Evolutionary conservation across 31 red algal species (phyloP).

Genomic region (Porphyra umbilicalis): DNA sequence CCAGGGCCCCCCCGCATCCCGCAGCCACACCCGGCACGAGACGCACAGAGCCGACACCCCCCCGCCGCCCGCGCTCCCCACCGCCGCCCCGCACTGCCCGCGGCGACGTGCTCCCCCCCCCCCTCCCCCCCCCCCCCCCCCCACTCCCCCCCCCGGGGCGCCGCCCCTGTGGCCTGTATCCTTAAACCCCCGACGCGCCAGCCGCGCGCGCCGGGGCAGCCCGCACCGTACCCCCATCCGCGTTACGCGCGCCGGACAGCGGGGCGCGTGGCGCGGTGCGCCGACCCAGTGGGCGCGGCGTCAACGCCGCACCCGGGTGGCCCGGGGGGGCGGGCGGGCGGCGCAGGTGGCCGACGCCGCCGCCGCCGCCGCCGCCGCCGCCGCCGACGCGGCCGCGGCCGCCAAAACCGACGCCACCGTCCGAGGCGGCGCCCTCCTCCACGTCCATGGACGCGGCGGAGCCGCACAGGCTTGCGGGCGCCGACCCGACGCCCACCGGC

Average conservation of each 20-base stretch:
- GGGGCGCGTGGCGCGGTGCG: neutral
- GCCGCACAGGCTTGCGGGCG: neutral
- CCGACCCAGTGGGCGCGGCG: neutral
- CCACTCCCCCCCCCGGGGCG: neutral
- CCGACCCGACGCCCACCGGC: neutral
- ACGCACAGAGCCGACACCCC: neutral
- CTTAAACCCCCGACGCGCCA: slow-evolving; percentile 1
- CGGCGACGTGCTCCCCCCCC: neutral
- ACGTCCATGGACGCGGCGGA: neutral
- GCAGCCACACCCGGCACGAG: too few species aligned
- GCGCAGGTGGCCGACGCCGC: too few species aligned
- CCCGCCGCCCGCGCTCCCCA: neutral
- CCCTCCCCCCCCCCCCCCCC: neutral
- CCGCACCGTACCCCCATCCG: neutral
- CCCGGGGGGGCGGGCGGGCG: too few species aligned
- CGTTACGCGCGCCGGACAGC: neutral
- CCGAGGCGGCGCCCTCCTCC: neutral
- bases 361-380: too few species aligned
- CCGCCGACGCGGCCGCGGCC: too few species aligned
- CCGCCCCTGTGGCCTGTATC: neutral
- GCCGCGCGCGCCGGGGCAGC: neutral
- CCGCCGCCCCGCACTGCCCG: neutral
- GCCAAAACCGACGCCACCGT: too few species aligned
- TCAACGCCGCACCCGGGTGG: neutral
- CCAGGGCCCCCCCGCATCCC: neutral